Conservation (phyloP, 768 basidiomycete species). For the Brasilioporus rufonigricans region DNA sequence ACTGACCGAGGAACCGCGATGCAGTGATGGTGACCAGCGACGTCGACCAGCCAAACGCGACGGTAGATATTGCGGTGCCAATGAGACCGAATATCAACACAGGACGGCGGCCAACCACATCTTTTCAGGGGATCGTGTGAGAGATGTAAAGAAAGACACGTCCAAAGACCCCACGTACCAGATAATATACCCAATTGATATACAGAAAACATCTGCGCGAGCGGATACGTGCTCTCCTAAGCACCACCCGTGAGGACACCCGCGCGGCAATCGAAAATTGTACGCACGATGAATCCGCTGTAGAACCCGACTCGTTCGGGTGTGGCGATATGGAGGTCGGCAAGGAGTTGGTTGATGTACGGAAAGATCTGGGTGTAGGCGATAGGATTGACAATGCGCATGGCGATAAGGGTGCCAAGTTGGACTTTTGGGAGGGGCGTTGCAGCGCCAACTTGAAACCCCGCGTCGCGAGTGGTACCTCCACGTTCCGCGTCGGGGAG, state of each 20-base stretch:
- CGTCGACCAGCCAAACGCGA: conserved; percentile 56
- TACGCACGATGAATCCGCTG: neutral
- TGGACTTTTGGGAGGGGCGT: too few relatives aligned
- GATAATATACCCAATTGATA: neutral
- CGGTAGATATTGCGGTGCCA: conserved; percentile 49
- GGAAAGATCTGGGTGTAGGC: neutral
- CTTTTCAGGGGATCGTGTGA: conserved; percentile 28
- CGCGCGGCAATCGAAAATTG: too few relatives aligned
- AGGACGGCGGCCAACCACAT: conserved; percentile 58
- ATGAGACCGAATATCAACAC: conserved; percentile 54
- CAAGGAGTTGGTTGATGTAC: neutral
- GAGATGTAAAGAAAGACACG: too few relatives aligned
- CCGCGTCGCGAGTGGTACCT: too few relatives aligned
- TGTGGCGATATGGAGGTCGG: neutral
- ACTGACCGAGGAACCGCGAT: conserved; percentile 51
- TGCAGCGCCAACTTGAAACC: too few relatives aligned
- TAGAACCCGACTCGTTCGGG: neutral
- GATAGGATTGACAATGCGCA: neutral
- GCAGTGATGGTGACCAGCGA: conserved; percentile 46
- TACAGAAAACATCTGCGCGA: neutral
- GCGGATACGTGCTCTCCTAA: neutral
- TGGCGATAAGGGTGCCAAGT: neutral
- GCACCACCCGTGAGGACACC: neutral
- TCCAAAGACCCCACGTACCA: neutral
- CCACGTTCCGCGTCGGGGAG: too few relatives aligned